A percentile compares a stretch with the other conserved stretches of the same genome.
Evolutionary conservation across 129 eudicot genomes (phyloP).

Genomic region (Logfia minima): DNA sequence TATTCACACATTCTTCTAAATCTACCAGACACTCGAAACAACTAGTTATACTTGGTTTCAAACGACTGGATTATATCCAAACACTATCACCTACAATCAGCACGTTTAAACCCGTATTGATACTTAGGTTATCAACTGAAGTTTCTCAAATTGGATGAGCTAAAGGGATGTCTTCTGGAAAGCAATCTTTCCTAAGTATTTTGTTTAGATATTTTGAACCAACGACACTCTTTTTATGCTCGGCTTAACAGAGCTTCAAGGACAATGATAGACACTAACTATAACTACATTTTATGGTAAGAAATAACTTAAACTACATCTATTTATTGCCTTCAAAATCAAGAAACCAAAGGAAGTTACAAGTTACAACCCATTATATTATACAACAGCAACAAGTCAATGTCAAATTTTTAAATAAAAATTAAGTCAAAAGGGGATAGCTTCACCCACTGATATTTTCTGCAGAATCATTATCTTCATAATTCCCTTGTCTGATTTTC

Average conservation of each 20-base stretch:
- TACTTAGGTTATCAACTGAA: not conserved
- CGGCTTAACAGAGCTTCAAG: not conserved
- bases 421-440: constrained; percentile 17
- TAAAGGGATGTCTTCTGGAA: not conserved
- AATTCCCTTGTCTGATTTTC: constrained; percentile 52
- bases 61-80: not conserved
- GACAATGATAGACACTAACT: not conserved
- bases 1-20: not conserved
- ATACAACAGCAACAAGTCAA: constrained; percentile 37
- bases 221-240: not conserved
- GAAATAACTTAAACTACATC: not conserved
- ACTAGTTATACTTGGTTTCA: not conserved
- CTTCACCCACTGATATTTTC: constrained; percentile 45
- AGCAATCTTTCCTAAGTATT: not conserved
- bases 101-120: not conserved
- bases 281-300: not conserved
- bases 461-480: constrained; percentile 52
- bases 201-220: not conserved
- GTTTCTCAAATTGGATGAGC: not conserved
- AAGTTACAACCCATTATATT: constrained; percentile 12
- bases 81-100: not conserved
- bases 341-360: constrained; percentile 18
- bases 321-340: constrained; percentile 29
- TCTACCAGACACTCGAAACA: not conserved
- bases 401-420: not conserved